Base-by-base conservation (phyloP, 2,329 filamentous ascomycete species). In the Juglanconis juglandina region DNA sequence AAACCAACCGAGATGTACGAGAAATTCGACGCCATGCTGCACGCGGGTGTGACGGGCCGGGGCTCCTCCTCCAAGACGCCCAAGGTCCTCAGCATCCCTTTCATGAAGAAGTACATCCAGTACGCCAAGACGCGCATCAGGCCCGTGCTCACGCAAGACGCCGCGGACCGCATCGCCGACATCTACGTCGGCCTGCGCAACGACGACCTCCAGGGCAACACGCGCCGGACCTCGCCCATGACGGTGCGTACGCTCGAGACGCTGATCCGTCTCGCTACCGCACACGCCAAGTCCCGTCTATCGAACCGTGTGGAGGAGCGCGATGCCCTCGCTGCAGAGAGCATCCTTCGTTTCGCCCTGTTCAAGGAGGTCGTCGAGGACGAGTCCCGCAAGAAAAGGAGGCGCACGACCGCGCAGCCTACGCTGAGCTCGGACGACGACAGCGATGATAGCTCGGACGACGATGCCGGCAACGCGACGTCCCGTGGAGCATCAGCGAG, bases 81-180 rank as follows among this genome's bases (percentile, higher is more conserved):
- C 5, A 92, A 97, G 73, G 91, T 99, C 13, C 80, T 99, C 57
- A 96, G 91, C 76, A 97, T 99, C 63, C 91, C 93, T 0, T 99
- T 99, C 76, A 92, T 99, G 81, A 99, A 99, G 79, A 99, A 99
- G 77, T 99, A 97, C 75, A 96, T 99, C 50, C 95, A 99, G 72
- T 99, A 99, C 74, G 92, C 95, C 65, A 99, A 99, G 79, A 90
- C 86, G 41, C 83, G 95, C 71, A 84, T 96, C 70, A 96, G 92
- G 82, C 95, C 95, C 0, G 80, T 96, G 46, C 79, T 99, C 63
- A 96, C 93, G 0, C 92, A 95, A 71, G 92, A 92, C 49, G 94
- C 95, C 5, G 91, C 92, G 10, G 92, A 97, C 67, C 91, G 96
- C 65, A 96, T 99, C 69, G 88, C 93, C 42, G 85, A 91, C 37